Base-by-base conservation (phyloP, 2,329 filamentous ascomycete genomes). In the Cercospora sp. region DNA sequence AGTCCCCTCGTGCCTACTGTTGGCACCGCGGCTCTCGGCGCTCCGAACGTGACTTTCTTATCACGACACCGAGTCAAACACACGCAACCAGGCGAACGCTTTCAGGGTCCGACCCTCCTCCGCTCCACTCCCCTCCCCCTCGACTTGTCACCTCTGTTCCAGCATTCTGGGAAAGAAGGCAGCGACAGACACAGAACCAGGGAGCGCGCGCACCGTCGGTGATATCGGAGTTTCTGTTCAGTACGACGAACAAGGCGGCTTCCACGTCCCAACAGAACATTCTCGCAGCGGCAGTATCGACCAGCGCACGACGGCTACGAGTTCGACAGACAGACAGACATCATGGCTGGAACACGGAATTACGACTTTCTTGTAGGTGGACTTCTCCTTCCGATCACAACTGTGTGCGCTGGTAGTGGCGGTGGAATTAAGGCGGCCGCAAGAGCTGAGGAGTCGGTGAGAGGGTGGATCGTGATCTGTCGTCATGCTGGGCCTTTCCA, bases 261-360 rank as follows among this genome's bases (percentile, higher is more conserved):
- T 26, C 6, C 48, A 55, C 48, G 48, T 55, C 13, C 23, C 23
- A 55, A 1, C 16, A 55, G 48, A 28, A n/a, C 12, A 55, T 28
- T 28, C 48, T 2, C 48, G 20, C 5, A 55, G 23, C 48, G 23
- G 48, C 48, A 26, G 48, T 55, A 26, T 55, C 23, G 48, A 55
- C 48, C 48, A 55, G 48, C 48, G 48, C 48, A 55, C 36, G 39
- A n/a, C 36, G 23, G 31, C 23, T 12, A 48, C 53, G 55, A 20
- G 23, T 55, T 26, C 48, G 48, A 28, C 48, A 36, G 30, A 59
- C 55, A 33, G 26, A 60, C 51, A 53, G 39, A 28, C 76, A 80
- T 72, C 73, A 99, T 99, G 95, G 94, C 95, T 78, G 93, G 92
- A 82, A 96, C 94, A 86, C 90, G 95, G 83, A 99, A 99, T 86